Percentiles rank a stretch among this genome's conserved stretches.
Evolutionary conservation across 768 basidiomycete genomes (phyloP).

Genomic region (Amanita rubescens): DNA sequence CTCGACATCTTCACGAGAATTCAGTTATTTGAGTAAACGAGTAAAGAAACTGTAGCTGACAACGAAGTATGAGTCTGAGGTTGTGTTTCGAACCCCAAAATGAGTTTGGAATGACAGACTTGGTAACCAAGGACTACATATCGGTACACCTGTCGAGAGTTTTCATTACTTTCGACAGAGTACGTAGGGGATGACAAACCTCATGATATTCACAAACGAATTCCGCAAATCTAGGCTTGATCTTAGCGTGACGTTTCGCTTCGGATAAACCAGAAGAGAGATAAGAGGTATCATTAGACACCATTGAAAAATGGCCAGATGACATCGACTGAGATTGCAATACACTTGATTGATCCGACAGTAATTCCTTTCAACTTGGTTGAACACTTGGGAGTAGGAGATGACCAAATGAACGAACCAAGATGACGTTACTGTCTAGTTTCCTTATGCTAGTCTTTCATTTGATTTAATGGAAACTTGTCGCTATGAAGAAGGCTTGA

Average conservation of each 20-base stretch:
- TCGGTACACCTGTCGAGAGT: conserved; percentile 49
- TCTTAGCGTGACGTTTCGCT: conserved; percentile 27
- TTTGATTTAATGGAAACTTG: background rate
- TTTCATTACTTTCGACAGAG: background rate
- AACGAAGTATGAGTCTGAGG: conserved; percentile 43
- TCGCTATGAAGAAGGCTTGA: background rate
- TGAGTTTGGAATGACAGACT: conserved; percentile 59
- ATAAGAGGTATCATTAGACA: conserved; percentile 44
- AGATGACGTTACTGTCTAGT: conserved; percentile 4
- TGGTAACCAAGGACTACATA: conserved; percentile 59
- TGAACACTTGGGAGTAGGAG: background rate
- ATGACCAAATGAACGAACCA: conserved; percentile 2
- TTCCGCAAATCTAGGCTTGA: conserved; percentile 74
- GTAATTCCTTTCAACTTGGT: conserved; percentile 47
- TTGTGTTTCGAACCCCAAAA: conserved; percentile 79
- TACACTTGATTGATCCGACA: conserved; percentile 60
- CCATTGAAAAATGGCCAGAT: conserved; percentile 38
- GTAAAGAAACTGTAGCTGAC: conserved; percentile 32
- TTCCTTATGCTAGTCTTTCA: background rate
- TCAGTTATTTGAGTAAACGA: background rate
- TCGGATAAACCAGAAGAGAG: conserved; percentile 19
- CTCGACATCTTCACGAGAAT: conserved; percentile 50
- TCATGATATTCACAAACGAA: conserved; percentile 62
- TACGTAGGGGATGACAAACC: conserved; percentile 29
- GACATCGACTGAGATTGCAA: conserved; percentile 44